These are phyloP conservation scores for Trichophyton equinum DNA, from an alignment of 2,329 filamentous ascomycete genomes.

Conservation along the genomic window DNA sequence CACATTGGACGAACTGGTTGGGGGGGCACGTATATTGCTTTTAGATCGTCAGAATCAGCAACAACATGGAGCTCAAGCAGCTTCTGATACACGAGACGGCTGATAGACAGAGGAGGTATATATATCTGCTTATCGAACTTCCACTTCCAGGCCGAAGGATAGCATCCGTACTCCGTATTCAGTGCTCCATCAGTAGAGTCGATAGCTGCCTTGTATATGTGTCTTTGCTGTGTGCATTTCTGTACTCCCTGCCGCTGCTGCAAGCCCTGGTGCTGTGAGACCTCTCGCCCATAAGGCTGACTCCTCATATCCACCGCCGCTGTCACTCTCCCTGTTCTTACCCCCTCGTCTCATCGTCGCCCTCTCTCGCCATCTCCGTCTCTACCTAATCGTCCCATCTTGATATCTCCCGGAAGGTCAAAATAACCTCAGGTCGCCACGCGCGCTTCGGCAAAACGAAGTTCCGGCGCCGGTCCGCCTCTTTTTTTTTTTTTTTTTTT, in stretches of 20 bases:
- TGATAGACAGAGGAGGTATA: neutral
- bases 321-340: no score
- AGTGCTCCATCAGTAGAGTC: no score
- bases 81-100: neutral
- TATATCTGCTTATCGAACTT: neutral
- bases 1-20: conserved; percentile 1
- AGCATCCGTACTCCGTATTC: no score
- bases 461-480: conserved; percentile 1
- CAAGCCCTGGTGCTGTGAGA: neutral
- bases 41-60: neutral
- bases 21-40: neutral
- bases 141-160: no score
- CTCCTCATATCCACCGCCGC: neutral
- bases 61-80: neutral
- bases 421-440: neutral
- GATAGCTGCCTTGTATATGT: no score
- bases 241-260: neutral
- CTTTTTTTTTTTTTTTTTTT: neutral
- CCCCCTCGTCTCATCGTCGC: neutral
- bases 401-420: neutral
- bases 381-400: neutral
- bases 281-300: neutral
- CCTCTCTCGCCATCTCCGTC: neutral
- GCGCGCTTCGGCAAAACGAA: neutral
- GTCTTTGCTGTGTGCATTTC: neutral